These are phyloP conservation scores for Trypanosoma vivax DNA, from an alignment of 208 protist species.

Conservation along the genomic window DNA sequence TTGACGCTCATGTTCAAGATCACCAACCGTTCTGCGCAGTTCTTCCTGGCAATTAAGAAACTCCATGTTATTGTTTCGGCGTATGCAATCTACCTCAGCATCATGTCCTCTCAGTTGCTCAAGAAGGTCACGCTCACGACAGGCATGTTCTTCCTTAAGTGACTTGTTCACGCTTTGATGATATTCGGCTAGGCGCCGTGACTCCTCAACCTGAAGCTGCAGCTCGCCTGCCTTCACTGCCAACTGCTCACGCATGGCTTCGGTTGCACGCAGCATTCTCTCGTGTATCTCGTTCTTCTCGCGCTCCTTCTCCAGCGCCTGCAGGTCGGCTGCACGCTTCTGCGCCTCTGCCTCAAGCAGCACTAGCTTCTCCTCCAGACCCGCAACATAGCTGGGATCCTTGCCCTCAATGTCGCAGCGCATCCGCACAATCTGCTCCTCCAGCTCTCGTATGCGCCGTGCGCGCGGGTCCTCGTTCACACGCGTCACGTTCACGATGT, in stretches of 20 bases:
- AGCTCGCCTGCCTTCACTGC: conserved; percentile 11
- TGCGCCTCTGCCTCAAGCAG: conserved; percentile 51
- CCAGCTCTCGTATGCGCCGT: conserved; percentile 50
- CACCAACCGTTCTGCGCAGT: background rate
- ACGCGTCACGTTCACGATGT: conserved; percentile 52
- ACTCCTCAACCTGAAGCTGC: conserved; percentile 22
- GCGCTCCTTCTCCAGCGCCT: conserved; percentile 43
- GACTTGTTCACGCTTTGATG: conserved; percentile 15
- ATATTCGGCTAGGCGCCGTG: conserved; percentile 10
- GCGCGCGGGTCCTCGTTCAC: conserved; percentile 62
- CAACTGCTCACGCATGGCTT: conserved; percentile 26
- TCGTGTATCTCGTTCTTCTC: conserved; percentile 42
- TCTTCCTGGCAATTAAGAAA: conserved; percentile 10
- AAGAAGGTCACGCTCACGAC: conserved; percentile 20
- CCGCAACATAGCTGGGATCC: conserved; percentile 29
- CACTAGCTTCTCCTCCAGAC: conserved; percentile 49
- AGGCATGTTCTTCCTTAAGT: conserved; percentile 22
- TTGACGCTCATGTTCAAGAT: background rate
- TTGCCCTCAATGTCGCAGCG: conserved; percentile 18
- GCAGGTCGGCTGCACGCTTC: conserved; percentile 49
- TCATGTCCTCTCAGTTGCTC: conserved; percentile 19
- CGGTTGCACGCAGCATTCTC: conserved; percentile 31
- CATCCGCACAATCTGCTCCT: conserved; percentile 47
- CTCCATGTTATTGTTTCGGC: conserved; percentile 15
- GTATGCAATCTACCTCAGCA: conserved; percentile 10